Base-by-base conservation (phyloP, 2,329 filamentous ascomycete species). In the Magnaporthales sp. region DNA sequence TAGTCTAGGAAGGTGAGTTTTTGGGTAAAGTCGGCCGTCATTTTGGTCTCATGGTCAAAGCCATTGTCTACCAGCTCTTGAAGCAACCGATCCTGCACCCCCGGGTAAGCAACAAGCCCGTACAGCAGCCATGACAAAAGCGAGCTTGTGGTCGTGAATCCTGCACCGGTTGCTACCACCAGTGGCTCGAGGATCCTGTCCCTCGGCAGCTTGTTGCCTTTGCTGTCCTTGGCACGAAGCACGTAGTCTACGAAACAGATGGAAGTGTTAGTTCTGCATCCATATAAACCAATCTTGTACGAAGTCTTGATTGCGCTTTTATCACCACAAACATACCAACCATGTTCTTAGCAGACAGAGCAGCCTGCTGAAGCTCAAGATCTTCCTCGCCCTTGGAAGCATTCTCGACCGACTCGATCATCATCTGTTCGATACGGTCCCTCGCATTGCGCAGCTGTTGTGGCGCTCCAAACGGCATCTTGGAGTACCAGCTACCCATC, bases 71-170 rank as follows among this genome's bases (percentile, higher is more conserved):
- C 71, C 10, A 88, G 75, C 68, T 88, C 86, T 70, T 88, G 85
- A 0, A 88, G 75, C 0, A 88, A 78, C 1, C 80, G 76, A 10
- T 84, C 84, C 71, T 88, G 86, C 73, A 82, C 81, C 0, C 83
- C 85, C 0, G 79, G 77, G 70, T 88, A 88, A 2, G 73, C 76
- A 5, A 83, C 80, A 1, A 87, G 74, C 5, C 80, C 78, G 71
- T 86, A 87, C 54, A 87, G 72, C 1, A 84, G 76, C 86, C 85
- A 88, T 0, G 84, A 85, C 1, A 88, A 77, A 3, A 88, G 79
- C 0, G 84, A 83, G 3, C 80, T 83, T 0, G 83, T 88, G 0
- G 86, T 88, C 1, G 83, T 86, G 75, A 88, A 88, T 24, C 86
- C 86, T 2, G 86, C 86, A 4, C 78, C 85, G 0, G 81, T 84